A percentile compares a stretch with the other conserved stretches of the same genome.
Evolutionary conservation across 2,329 filamentous ascomycete genomes (phyloP).

Genomic region (Tolypocladium sp.): DNA sequence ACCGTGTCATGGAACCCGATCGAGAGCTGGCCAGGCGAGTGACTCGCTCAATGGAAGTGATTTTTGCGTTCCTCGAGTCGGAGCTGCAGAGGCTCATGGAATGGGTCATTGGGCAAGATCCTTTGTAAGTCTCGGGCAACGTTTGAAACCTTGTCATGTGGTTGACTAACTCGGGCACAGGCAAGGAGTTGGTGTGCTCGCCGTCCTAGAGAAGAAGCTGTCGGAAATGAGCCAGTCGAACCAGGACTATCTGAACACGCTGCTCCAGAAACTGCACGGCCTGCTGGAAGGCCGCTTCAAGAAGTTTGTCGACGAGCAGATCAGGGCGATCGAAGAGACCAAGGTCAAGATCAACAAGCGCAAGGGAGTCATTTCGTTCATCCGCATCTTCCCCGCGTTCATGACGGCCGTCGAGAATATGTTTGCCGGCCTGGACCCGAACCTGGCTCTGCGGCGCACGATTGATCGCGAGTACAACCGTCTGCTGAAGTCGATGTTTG

Average conservation of each 20-base stretch:
- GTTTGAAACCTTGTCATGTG: neutral
- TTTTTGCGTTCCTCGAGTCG: slow-evolving; percentile 72
- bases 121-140: slow-evolving; percentile 53
- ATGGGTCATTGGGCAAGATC: slow-evolving; percentile 73
- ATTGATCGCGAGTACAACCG: slow-evolving; percentile 83
- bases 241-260: slow-evolving; percentile 79
- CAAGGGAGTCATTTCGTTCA: slow-evolving; percentile 91
- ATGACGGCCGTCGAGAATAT: slow-evolving; percentile 77
- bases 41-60: slow-evolving; percentile 78
- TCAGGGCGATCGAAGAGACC: slow-evolving; percentile 91
- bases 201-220: slow-evolving; percentile 70
- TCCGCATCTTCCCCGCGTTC: slow-evolving; percentile 86
- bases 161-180: slow-evolving; percentile 28
- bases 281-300: slow-evolving; percentile 68
- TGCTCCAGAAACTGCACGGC: slow-evolving; percentile 71
- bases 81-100: slow-evolving; percentile 75
- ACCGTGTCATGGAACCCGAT: slow-evolving; percentile 80
- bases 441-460: slow-evolving; percentile 59
- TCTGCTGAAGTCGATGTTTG: slow-evolving; percentile 92
- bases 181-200: slow-evolving; percentile 83
- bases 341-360: slow-evolving; percentile 99
- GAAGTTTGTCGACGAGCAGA: slow-evolving; percentile 89
- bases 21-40: slow-evolving; percentile 77
- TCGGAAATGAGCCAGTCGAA: slow-evolving; percentile 78
- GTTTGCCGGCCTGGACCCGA: slow-evolving; percentile 49